phyloP scores from a whole-genome alignment of 116 monocot genomes.

The Zostera marina region DNA sequence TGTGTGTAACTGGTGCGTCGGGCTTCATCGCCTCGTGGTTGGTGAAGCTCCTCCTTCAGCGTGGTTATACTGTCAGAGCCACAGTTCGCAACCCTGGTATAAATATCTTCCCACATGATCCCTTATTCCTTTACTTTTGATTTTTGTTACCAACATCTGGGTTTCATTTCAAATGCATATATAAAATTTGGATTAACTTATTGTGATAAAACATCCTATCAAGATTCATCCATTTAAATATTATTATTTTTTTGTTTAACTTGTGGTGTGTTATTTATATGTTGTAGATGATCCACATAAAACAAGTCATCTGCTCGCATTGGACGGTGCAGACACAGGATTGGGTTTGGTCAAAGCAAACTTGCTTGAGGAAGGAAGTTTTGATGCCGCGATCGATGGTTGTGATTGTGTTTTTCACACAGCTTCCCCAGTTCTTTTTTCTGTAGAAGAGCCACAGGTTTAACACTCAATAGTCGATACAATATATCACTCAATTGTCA shows the following conservation, averaged over 20 bases:
- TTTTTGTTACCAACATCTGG: no score
- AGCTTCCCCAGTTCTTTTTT: slow-evolving; percentile 32
- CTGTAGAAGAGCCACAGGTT: slow-evolving; percentile 30
- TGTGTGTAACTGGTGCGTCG: slow-evolving; percentile 59
- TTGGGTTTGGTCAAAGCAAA: slow-evolving; percentile 15
- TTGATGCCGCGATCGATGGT: slow-evolving; percentile 21
- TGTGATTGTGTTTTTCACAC: slow-evolving; percentile 8
- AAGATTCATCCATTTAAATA: no score
- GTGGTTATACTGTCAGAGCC: slow-evolving; percentile 33
- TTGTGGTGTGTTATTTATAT: no score
- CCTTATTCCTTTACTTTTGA: no score
- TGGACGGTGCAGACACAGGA: slow-evolving; percentile 11
- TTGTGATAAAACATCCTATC: no score
- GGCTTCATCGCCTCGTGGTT: slow-evolving; percentile 73
- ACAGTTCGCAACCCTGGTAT: slow-evolving; percentile 26
- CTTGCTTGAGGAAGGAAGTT: slow-evolving; percentile 14
- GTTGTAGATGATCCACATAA: slow-evolving; percentile 28
- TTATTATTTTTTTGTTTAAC: no score
- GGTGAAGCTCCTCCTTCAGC: slow-evolving; percentile 50
- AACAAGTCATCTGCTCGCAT: slow-evolving; percentile 9
- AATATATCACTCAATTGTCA: no score
- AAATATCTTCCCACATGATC: no score
- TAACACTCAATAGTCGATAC: no score
- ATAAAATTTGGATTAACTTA: no score
- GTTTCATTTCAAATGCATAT: no score